phyloP scores from a whole-genome alignment of 2,329 filamentous ascomycete genomes.

The Phyllosticta capitalensis region DNA sequence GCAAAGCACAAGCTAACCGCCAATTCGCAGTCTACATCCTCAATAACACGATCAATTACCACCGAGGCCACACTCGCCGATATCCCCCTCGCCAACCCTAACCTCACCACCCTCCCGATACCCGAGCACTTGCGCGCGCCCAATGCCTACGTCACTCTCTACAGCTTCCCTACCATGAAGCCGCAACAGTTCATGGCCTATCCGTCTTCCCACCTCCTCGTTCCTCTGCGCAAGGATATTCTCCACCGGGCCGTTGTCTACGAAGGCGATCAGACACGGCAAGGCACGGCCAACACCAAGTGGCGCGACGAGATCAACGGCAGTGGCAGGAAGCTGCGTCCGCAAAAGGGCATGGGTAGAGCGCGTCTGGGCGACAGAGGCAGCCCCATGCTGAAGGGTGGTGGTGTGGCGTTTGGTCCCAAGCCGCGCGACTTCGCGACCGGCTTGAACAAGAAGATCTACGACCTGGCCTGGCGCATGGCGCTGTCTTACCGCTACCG shows the following conservation, averaged over 20 bases:
- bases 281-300: conserved; percentile 60
- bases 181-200: conserved; percentile 70
- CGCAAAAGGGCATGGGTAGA: conserved; percentile 76
- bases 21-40: conserved; percentile 2
- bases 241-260: conserved; percentile 86
- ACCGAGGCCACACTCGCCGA: conserved; percentile 15
- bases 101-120: conserved; percentile 17
- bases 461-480: conserved; percentile 91
- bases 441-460: conserved; percentile 74
- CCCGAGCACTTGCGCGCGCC: conserved; percentile 40
- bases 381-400: conserved; percentile 71
- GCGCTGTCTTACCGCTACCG: conserved; percentile 87
- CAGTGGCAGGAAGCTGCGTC: conserved; percentile 68
- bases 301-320: conserved; percentile 67
- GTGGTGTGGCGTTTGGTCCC: conserved; percentile 84
- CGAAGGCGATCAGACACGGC: conserved; percentile 80
- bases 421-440: conserved; percentile 86
- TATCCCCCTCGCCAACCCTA: conserved; percentile 30
- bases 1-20: conserved; percentile 3
- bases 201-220: conserved; percentile 69
- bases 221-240: conserved; percentile 83
- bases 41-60: conserved; percentile 20
- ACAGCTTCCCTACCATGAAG: conserved; percentile 83
- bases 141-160: conserved; percentile 71
- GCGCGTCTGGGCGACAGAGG: conserved; percentile 76